Percentiles rank a stretch among this genome's conserved stretches.
Conservation (phyloP, 257 asterid species). For the Solanum dulcamara region DNA sequence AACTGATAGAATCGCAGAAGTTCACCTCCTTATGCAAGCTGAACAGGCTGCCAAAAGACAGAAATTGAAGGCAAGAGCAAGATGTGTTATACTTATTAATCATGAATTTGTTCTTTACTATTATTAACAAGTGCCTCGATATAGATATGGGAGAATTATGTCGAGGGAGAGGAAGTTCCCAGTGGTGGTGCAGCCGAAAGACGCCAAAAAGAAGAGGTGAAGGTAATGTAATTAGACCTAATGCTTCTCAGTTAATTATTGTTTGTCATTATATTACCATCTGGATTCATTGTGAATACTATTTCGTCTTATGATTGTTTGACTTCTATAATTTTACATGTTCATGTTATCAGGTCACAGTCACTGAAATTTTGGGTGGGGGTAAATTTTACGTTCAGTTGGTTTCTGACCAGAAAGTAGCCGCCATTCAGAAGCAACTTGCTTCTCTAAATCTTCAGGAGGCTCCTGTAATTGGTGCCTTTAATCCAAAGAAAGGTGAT, state of each 20-base stretch:
- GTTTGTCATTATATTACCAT: not conserved
- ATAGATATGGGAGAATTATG: constrained; percentile 58
- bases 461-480: constrained; percentile 74
- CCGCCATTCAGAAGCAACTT: constrained; percentile 78
- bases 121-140: not conserved
- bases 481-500: constrained; percentile 93
- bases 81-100: not conserved
- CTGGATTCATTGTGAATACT: not conserved
- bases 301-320: not conserved
- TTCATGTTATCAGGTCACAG: constrained; percentile 41
- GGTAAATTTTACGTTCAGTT: constrained; percentile 89
- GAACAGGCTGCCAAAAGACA: constrained; percentile 88
- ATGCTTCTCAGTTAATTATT: not conserved
- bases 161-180: constrained; percentile 67
- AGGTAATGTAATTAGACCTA: constrained; percentile 26
- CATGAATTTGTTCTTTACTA: not conserved
- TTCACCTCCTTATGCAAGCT: constrained; percentile 80
- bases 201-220: constrained; percentile 66
- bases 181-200: constrained; percentile 46
- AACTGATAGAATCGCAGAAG: constrained; percentile 69
- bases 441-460: constrained; percentile 73
- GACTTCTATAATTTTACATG: not conserved
- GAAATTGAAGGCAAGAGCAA: constrained; percentile 73
- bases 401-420: constrained; percentile 74
- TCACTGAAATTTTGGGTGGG: constrained; percentile 86